A percentile compares a stretch with the other conserved stretches of the same genome.
phyloP scores from a whole-genome alignment of 257 asterid species.

The Solanum paucissectum region DNA sequence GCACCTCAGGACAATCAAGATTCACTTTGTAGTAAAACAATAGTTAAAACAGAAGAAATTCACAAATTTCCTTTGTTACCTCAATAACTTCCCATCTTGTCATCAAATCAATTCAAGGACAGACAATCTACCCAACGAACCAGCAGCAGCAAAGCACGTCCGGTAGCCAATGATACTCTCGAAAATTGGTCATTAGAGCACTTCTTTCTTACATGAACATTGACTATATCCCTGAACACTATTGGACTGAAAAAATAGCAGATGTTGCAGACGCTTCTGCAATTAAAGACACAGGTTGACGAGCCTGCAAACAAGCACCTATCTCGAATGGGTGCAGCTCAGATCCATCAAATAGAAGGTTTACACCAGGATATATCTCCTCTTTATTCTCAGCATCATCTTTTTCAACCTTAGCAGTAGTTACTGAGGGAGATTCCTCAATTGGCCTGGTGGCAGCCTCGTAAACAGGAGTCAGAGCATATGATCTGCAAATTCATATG shows the following conservation, averaged over 20 bases:
- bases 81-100: neutral
- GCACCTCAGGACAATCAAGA: neutral
- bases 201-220: neutral
- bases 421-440: conserved; percentile 51
- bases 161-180: neutral
- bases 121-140: neutral
- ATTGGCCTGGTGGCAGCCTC: conserved; percentile 54
- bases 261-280: conserved; percentile 89
- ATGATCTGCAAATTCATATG: conserved; percentile 59
- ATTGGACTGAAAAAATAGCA: conserved; percentile 45
- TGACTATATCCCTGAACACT: conserved; percentile 5
- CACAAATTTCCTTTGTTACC: neutral
- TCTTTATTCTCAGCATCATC: conserved; percentile 84
- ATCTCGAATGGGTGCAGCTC: conserved; percentile 89
- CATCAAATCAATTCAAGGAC: neutral
- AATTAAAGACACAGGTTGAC: conserved; percentile 79
- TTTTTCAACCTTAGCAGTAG: conserved; percentile 48
- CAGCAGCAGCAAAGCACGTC: neutral
- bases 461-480: conserved; percentile 56
- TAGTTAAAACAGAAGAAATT: neutral
- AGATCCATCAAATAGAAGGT: conserved; percentile 87
- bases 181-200: neutral
- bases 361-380: conserved; percentile 82
- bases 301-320: conserved; percentile 98
- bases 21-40: neutral